Base-by-base conservation (phyloP, 2,329 filamentous ascomycete genomes). In the Cladorrhinum sp. region DNA sequence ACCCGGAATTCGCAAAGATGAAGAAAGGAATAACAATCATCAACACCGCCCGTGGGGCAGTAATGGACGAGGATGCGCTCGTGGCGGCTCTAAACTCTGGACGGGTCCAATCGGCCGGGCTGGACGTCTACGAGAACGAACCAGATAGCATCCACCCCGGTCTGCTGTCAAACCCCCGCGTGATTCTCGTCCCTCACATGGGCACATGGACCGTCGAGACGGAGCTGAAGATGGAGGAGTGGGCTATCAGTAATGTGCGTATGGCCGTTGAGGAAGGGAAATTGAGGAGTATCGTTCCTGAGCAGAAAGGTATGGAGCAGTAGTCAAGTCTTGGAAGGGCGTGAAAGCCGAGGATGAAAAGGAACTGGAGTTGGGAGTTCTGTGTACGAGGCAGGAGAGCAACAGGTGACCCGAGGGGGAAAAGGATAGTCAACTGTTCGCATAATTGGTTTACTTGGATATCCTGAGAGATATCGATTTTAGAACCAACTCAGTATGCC, bases 111-210 rank as follows among this genome's bases (percentile, higher is more conserved):
- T 88, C 85, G 10, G 87, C 79, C 13, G 91, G 91, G 1, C 79
- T 96, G 4, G 91, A 96, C 71, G 91, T 96, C 54, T 96, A 87
- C 70, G 91, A 96, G 71, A 80, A 92, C 38, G 91, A 96, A 74
- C 92, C 92, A 0, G 79, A 84, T 60, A 29, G 10, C 25, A 77
- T 96, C 25, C 90, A 95, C 69, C 86, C 86, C 0, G 89, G 88
- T 1, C 77, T 96, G 48, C 67, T 93, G 13, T 76, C 77, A 16
- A 93, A 93, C 70, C 84, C 85, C 1, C 83, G 85, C 66, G 90
- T 91, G 22, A 79, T 93, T 68, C 79, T 96, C 25, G 76, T 96
- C 36, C 92, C 92, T 55, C 92, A 96, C 73, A 90, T 96, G 89
- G 91, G 91, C 0, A 96, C 92, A 0, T 92, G 84, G 81, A 93